These are phyloP conservation scores for Punctularia strigosozonata DNA, from an alignment of 768 basidiomycete genomes.

Conservation along the genomic window DNA sequence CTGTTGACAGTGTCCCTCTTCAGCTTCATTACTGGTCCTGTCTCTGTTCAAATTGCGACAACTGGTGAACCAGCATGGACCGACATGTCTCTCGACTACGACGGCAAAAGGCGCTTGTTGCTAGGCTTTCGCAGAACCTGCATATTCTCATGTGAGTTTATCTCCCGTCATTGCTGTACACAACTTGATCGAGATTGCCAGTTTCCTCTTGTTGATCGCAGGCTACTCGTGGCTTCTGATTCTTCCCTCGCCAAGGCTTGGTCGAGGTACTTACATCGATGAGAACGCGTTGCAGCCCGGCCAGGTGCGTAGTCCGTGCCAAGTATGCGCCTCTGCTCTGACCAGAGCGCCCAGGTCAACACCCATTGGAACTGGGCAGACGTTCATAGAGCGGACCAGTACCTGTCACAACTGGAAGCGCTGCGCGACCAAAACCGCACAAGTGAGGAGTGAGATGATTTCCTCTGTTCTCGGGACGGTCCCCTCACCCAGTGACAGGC, in stretches of 20 bases:
- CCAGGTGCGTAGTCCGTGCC: slow-evolving; percentile 41
- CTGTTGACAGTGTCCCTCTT: no score
- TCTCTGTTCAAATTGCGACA: no score
- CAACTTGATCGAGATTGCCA: slow-evolving; percentile 14
- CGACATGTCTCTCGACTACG: slow-evolving; percentile 30
- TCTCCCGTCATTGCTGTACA: neutral
- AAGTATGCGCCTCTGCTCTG: neutral
- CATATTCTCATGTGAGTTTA: slow-evolving; percentile 14
- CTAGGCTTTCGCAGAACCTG: slow-evolving; percentile 20
- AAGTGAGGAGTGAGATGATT: slow-evolving; percentile 51
- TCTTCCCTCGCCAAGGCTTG: slow-evolving; percentile 56
- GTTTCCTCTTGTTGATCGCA: slow-evolving; percentile 41
- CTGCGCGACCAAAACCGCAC: slow-evolving; percentile 53
- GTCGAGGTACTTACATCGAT: slow-evolving; percentile 70
- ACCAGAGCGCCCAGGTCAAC: slow-evolving; percentile 47
- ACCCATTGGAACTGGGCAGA: slow-evolving; percentile 90
- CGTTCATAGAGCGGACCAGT: slow-evolving; percentile 78
- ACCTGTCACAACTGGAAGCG: slow-evolving; percentile 56
- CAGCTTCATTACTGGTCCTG: no score
- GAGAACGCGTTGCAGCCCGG: slow-evolving; percentile 94
- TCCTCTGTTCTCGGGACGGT: neutral
- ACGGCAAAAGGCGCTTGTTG: slow-evolving; percentile 27
- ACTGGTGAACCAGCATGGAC: slow-evolving; percentile 14
- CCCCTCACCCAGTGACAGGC: slow-evolving; percentile 29
- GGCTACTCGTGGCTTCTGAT: slow-evolving; percentile 82